Percentiles rank a stretch among this genome's conserved stretches.
phyloP scores from a whole-genome alignment of 1,284 basidiomycete genomes.

The Ustilago vetiveriae region DNA sequence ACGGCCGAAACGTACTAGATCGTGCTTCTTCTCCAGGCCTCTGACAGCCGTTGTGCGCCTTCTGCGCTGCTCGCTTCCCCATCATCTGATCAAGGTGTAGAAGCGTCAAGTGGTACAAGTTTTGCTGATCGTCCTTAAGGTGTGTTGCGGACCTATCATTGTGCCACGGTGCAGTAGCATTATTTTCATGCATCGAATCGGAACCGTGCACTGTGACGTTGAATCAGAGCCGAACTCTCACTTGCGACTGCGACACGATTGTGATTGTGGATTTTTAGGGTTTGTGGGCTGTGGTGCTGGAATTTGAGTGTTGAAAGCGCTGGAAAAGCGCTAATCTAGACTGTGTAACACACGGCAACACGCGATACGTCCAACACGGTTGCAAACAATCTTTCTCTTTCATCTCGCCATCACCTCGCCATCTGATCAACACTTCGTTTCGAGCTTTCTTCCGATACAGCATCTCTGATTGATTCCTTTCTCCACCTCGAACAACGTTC shows the following conservation, averaged over 20 bases:
- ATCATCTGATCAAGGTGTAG: too few species aligned
- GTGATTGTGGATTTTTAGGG: background rate
- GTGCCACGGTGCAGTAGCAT: too few species aligned
- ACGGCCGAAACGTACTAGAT: conserved; percentile 15
- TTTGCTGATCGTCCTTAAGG: too few species aligned
- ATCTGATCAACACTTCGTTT: background rate
- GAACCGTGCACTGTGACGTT: conserved; percentile 26
- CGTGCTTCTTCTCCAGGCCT: too few species aligned
- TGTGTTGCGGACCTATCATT: too few species aligned
- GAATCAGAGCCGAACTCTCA: background rate
- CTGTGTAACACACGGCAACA: background rate
- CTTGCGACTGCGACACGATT: too few species aligned
- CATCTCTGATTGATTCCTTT: background rate
- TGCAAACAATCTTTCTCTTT: background rate
- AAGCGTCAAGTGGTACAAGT: too few species aligned
- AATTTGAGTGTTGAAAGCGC: too few species aligned
- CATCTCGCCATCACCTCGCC: background rate
- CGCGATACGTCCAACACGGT: conserved; percentile 4
- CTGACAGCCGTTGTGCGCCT: too few species aligned
- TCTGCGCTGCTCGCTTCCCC: too few species aligned
- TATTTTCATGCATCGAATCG: conserved; percentile 21
- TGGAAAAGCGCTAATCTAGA: too few species aligned
- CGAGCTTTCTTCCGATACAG: background rate
- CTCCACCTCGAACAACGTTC: background rate
- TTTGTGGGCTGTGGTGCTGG: background rate